Evolutionary conservation across 75 land plant genomes (phyloP), one percentile per base, ranked within the genome.

Genomic region (Pinus taeda): DNA sequence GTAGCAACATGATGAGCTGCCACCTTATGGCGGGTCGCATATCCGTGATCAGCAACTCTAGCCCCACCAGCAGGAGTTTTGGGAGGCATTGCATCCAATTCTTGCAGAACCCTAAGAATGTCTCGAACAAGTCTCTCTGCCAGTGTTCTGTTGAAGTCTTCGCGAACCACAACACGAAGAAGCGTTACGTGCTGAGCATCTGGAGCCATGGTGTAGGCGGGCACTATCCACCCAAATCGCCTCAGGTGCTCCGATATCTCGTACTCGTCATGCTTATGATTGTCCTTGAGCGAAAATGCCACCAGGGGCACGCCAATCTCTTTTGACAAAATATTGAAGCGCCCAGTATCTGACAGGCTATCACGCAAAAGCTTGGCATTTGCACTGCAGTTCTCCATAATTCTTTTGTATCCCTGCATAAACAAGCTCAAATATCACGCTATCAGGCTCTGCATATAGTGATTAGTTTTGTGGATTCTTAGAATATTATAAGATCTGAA

Each of bases 171-270:
- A 26, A 87, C 89, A 11, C 91, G 85, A 8, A 89, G 76, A 14
- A 89, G 81, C 30, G 76, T 61, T 9, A 89, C 72, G 60, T 81
- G 79, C 78, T 89, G 63, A 4, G 86, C 83, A 56, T 89, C 77
- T 0, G 91, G 84, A 2, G 91, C 90, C 91, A 89, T 89, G 60
- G 91, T 89, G 75, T 89, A 89, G 2, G 89, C 86, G 1, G 91
- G 91, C 7, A 89, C 86, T 15, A 84, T 87, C 91, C 91, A 89
- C 11, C 91, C 91, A 37, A 49, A 84, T 6, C 84, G 73, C 37
- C 84, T 30, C 57, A 89, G 83, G 53, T 71, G 53, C 11, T 83
- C 86, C 4, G 91, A 82, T 1, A 89, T 57, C 59, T 87, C 90
- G 81, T 87, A 84, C 59, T 81, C 91, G 69, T 83, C 76, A 62